Base-by-base conservation (phyloP, 805 yeast genomes). In the Lipomyces orientalis region DNA sequence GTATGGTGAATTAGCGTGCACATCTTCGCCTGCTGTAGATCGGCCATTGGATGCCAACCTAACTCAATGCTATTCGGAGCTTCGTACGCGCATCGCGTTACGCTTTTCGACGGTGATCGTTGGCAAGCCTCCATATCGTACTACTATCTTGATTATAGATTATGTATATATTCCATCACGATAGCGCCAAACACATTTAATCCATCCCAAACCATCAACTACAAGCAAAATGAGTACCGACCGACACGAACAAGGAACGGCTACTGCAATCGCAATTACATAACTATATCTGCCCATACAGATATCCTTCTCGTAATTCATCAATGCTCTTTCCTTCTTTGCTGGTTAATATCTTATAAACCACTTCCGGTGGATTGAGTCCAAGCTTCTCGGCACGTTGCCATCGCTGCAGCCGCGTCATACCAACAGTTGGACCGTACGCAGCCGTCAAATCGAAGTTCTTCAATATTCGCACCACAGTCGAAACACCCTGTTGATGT, bases 341-440 rank as follows among this genome's bases (percentile, higher is more conserved):
- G 31, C 67, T 64, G 4, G 61, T 62, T 43, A 81, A 73, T 14
- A 81, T 75, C 39, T 71, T 69, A 60, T 72, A 69, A 2, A 81
- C 75, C 2, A 73, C 68, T 2, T 25, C 52, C 5, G 83, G 84
- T 2, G 83, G 83, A 8, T 73, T 64, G 39, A 76, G 72, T 2
- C 81, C 81, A 60, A 80, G 69, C 54, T 67, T 70, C 7, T 72
- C 64, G 1, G 83, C 83, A 33, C 83, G 69, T 4, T 76, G 57
- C 81, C 82, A 81, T 25, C 83, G 72, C 49, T 78, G 75, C 22
- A 81, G 64, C 34, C 83, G 66, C 1, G 79, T 73, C 55, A 80
- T 62, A 0, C 84, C 83, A 7, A 74, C 75, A n/a, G 76, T 71
- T 1, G 83, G 83, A 0, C 83, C 83, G 64, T 75, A 81, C 22